A percentile compares a stretch with the other conserved stretches of the same genome.
Evolutionary conservation across 176 grass and related monocot species (phyloP).

Genomic region (Sorghum bicolor): Sorghum_bicolor_NCBIv3 NC_012876.2:7877501-7878000

Average conservation of each 20-base stretch:
- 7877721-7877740: conserved; percentile 1
- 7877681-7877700: neutral
- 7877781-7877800: neutral
- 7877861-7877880: neutral
- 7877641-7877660: neutral
- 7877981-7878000: neutral
- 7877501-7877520: neutral
- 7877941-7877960: neutral
- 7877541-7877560: neutral
- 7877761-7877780: conserved; percentile 9
- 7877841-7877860: neutral
- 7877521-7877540: neutral
- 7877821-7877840: neutral
- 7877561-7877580: no score
- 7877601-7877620: neutral
- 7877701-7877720: neutral
- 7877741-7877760: neutral
- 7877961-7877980: neutral
- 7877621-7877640: neutral
- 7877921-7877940: neutral
- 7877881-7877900: neutral
- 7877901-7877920: neutral
- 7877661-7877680: conserved; percentile 1
- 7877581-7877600: neutral
- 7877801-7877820: neutral